Conservation (phyloP, 2,329 filamentous ascomycete species). For the Pezicula rhizophila region DNA sequence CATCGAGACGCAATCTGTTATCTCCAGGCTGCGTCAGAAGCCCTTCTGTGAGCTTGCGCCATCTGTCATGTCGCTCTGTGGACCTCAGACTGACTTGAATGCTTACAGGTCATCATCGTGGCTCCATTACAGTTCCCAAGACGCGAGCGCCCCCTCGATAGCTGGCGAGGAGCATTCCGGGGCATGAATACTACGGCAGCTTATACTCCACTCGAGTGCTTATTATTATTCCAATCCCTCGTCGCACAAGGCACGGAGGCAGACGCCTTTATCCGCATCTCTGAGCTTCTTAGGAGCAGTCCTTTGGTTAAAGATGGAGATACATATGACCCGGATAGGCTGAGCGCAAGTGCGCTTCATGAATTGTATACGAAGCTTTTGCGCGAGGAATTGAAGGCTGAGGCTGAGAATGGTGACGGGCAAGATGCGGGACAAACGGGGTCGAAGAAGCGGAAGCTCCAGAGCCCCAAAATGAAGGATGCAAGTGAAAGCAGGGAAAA, state of each 20-base stretch:
- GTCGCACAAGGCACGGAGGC: slow-evolving; percentile 60
- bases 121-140: slow-evolving; percentile 49
- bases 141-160: slow-evolving; percentile 49
- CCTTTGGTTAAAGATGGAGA: slow-evolving; percentile 63
- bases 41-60: slow-evolving; percentile 5
- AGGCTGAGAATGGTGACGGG: slow-evolving; percentile 30
- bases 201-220: slow-evolving; percentile 80
- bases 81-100: not conserved
- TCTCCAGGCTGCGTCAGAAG: not conserved
- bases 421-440: slow-evolving; percentile 44
- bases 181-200: slow-evolving; percentile 53
- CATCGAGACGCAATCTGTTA: slow-evolving; percentile 8
- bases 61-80: not conserved
- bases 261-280: slow-evolving; percentile 64
- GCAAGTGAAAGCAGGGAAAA: slow-evolving; percentile 58
- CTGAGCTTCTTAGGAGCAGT: slow-evolving; percentile 68
- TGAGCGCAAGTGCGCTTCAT: slow-evolving; percentile 73
- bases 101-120: slow-evolving; percentile 30
- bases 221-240: slow-evolving; percentile 78
- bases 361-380: slow-evolving; percentile 72
- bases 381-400: slow-evolving; percentile 61
- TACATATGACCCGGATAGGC: slow-evolving; percentile 65
- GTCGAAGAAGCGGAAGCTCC: slow-evolving; percentile 70
- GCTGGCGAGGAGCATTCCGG: slow-evolving; percentile 47
- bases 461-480: slow-evolving; percentile 58